Percentiles rank a stretch among this genome's conserved stretches.
phyloP scores from a whole-genome alignment of 2,329 filamentous ascomycete genomes.

The Catunica adiposa region DNA sequence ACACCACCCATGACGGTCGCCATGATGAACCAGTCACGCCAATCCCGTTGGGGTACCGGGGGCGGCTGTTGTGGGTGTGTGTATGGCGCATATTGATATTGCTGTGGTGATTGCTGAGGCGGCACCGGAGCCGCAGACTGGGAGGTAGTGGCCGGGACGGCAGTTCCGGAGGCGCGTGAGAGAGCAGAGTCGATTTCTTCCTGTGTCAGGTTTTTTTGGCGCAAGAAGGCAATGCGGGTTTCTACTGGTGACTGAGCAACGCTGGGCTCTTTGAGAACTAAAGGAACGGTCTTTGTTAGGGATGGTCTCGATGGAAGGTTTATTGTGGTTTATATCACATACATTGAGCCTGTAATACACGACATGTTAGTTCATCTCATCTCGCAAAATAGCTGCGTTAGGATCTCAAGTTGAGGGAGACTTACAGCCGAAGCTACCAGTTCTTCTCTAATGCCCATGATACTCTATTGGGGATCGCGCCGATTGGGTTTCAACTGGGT shows the following conservation, averaged over 20 bases:
- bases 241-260: conserved; percentile 82
- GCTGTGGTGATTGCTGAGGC: conserved; percentile 27
- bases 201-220: conserved; percentile 91
- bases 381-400: not conserved
- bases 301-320: not conserved
- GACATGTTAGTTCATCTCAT: not conserved
- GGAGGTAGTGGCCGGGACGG: conserved; percentile 58
- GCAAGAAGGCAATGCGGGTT: conserved; percentile 80
- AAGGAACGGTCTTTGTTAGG: conserved; percentile 15
- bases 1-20: conserved; percentile 85
- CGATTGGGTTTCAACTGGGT: not conserved
- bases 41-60: conserved; percentile 63
- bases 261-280: conserved; percentile 86
- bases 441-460: conserved; percentile 84
- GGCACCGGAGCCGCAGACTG: conserved; percentile 29
- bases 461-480: not conserved
- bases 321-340: conserved; percentile 17
- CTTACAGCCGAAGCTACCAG: conserved; percentile 65
- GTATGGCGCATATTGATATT: conserved; percentile 33
- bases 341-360: conserved; percentile 27
- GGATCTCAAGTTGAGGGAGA: conserved; percentile 15
- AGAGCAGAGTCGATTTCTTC: conserved; percentile 85
- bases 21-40: conserved; percentile 99
- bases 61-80: conserved; percentile 28
- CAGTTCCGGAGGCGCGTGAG: conserved; percentile 53